Evolutionary conservation across 805 yeast genomes (phyloP), one percentile per base, ranked within the genome.

Genomic region (Tetrapisispora nanseiensis): DNA sequence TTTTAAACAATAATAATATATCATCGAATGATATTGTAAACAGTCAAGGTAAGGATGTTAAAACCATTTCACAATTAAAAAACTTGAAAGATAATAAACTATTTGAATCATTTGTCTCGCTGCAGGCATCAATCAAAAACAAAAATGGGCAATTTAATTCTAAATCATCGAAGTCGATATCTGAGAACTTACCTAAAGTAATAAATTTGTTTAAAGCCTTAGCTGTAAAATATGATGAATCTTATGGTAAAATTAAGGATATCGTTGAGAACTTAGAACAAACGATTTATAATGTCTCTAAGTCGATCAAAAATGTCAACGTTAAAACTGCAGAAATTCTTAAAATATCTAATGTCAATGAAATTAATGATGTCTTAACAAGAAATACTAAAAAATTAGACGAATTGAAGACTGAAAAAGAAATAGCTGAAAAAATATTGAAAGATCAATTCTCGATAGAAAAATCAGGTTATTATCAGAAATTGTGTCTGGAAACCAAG

Each of bases 331-430:
- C 55, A 19, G 65, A 61, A 19, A 55, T 75, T 54, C 51, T 77
- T 13, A 79, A 82, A 54, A 76, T 78, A 46, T 82, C 75, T 51
- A 95, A 86, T 57, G 71, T 69, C 18, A 76, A 79, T 47, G 95
- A 95, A 6, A 84, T 85, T 50, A 82, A 94, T 2, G 43, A 43
- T 32, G 51, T 49, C 15, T 38, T 56, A 12, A 33, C 43, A 22
- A 46, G 19, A 36, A 47, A 43, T 33, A 43, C 18, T 8, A 12
- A 10, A 12, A 27, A 27, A 9, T 12, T 33, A 11, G 19, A 27
- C 10, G 35, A 41, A 41, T 35, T 42, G n/a, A 48, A 37, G 24
- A 39, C 18, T 8, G 49, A 49, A 16, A 29, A 49, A 20, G 36
- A 39, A n/a, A 30, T 42, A 44, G 35, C 51, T 39, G 63, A 59